Evolutionary conservation across 768 basidiomycete genomes (phyloP), one percentile per base, ranked within the genome.

Genomic region (Lentinula lateritia): DNA sequence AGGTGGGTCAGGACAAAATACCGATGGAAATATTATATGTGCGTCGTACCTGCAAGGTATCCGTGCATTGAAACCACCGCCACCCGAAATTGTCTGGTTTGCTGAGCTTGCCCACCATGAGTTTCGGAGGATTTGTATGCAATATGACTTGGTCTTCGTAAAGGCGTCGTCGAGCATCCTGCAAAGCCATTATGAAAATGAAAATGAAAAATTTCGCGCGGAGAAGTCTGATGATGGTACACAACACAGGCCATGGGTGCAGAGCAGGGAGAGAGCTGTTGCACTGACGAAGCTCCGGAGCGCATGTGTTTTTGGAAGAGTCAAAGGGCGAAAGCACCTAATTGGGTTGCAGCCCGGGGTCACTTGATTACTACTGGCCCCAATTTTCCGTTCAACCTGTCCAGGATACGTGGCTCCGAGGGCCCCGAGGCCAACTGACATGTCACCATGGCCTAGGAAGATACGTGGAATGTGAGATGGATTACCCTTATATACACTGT

Each of bases 21-120:
- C 18, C 8, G 28, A 20, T 8, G 8, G n/a, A 16, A 36, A 12
- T 42, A 15, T 12, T 7, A 23, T n/a, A 32, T 38, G 16, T 23
- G 23, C 23, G 23, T 28, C 28, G 28, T 15, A 50, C 58, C 58
- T 59, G 58, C 20, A 59, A 45, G 32, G 45, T 48, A 5, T 59
- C 35, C 16, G 58, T 48, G 34, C 45, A 59, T 41, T 59, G 58
- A 23, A 50, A 39, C 58, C 58, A 59, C 7, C 45, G 32, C 58
- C 58, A 59, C n/a, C 58, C 58, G 50, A 48, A 36, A 34, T n/a
- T 32, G 36, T 59, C 58, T n/a, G 58, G 58, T 28, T 35, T 46
- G 28, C 45, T 16, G 5, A 59, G 36, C 35, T 50, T 34, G 38
- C 58, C 58, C 18, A 59, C 34, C 6, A 18, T 10, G 16, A 59